Evolutionary conservation across 1,284 basidiomycete species (phyloP).

Genomic region (Tilletia horrida): DNA sequence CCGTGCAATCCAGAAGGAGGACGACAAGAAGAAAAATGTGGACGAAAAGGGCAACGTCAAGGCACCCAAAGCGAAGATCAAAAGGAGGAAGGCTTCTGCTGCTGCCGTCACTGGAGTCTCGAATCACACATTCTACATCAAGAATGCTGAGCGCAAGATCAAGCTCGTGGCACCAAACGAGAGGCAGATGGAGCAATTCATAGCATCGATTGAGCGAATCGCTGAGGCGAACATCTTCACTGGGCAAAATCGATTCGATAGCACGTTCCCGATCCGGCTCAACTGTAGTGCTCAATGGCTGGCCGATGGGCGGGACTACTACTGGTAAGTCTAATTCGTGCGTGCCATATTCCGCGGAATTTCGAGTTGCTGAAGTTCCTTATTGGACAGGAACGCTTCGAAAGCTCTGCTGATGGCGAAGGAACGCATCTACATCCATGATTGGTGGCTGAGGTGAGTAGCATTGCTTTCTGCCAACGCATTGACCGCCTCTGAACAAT

Average conservation of each 20-base stretch:
- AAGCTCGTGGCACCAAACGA: slow-evolving; percentile 87
- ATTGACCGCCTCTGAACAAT: no score
- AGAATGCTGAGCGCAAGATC: slow-evolving; percentile 83
- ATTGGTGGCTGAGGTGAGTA: slow-evolving; percentile 14
- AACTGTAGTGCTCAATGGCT: slow-evolving; percentile 97
- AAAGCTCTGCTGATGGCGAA: slow-evolving; percentile 16
- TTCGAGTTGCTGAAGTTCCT: neutral
- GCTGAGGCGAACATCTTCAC: slow-evolving; percentile 75
- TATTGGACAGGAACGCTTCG: neutral
- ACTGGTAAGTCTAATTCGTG: slow-evolving; percentile 31
- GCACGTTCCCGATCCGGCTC: slow-evolving; percentile 86
- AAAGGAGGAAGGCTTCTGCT: slow-evolving; percentile 30
- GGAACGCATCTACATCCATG: slow-evolving; percentile 13
- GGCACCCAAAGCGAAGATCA: neutral
- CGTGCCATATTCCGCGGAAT: no score
- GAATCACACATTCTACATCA: slow-evolving; percentile 88
- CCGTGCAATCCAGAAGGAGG: slow-evolving; percentile 19
- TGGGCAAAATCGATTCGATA: slow-evolving; percentile 75
- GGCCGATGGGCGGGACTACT: slow-evolving; percentile 73
- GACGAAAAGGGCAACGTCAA: slow-evolving; percentile 11
- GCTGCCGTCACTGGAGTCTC: slow-evolving; percentile 43
- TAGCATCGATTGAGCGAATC: slow-evolving; percentile 82
- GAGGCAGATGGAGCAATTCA: slow-evolving; percentile 95
- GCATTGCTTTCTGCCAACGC: no score
- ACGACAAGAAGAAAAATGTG: slow-evolving; percentile 13